phyloP scores from a whole-genome alignment of 192 early-diverging fungal genomes.

The Linderina pennispora region DNA sequence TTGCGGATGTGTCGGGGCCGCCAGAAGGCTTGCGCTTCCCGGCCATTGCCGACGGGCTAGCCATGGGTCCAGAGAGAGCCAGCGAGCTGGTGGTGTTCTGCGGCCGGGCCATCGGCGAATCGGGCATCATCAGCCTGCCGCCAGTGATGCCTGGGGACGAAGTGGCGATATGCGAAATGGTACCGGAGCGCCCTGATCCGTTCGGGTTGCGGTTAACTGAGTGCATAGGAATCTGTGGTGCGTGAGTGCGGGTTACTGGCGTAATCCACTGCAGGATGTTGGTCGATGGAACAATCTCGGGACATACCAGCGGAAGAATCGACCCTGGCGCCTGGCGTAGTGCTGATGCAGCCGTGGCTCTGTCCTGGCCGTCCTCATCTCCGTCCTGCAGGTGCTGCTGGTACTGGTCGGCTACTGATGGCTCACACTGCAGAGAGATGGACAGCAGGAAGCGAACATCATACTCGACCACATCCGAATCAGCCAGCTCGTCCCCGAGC shows the following conservation, averaged over 20 bases:
- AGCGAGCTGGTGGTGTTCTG: no score
- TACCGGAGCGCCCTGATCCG: background rate
- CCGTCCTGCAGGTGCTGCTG: slow-evolving; percentile 28
- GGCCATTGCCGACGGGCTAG: background rate
- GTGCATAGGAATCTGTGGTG: slow-evolving; percentile 3
- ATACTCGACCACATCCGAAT: slow-evolving; percentile 36
- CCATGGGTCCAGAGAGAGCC: no score
- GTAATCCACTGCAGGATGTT: slow-evolving; percentile 48
- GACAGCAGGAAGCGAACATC: slow-evolving; percentile 41
- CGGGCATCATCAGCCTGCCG: no score
- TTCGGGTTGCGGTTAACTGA: background rate
- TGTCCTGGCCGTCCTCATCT: background rate
- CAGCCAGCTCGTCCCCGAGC: slow-evolving; percentile 45
- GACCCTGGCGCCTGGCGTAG: slow-evolving; percentile 41
- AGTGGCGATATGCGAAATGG: slow-evolving; percentile 5
- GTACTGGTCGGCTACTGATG: slow-evolving; percentile 39
- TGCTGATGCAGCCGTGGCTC: slow-evolving; percentile 16
- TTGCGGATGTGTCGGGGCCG: background rate
- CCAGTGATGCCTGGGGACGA: no score
- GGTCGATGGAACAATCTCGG: slow-evolving; percentile 44
- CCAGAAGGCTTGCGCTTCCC: background rate
- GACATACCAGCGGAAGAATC: slow-evolving; percentile 48
- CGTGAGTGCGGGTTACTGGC: slow-evolving; percentile 25
- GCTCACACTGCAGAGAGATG: slow-evolving; percentile 45
- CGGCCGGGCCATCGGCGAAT: no score